A percentile compares a stretch with the other conserved stretches of the same genome.
Evolutionary conservation across 495 filamentous ascomycete species (phyloP).

Genomic region (Aspergillus biplanus): DNA sequence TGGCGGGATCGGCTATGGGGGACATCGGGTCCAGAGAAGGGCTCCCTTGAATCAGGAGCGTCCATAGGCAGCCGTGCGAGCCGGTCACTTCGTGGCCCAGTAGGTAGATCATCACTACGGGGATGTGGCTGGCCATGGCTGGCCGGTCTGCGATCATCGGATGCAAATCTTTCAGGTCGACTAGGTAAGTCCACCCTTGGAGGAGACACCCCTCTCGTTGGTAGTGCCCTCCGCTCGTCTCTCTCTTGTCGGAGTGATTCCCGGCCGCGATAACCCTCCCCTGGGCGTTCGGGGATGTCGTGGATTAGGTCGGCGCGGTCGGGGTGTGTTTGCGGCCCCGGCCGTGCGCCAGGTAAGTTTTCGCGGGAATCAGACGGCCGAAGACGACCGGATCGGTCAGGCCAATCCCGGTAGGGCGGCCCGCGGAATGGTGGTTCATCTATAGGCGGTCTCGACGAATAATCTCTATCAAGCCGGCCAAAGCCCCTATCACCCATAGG

Average conservation of each 20-base stretch:
- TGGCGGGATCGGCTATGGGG: conserved; percentile 59
- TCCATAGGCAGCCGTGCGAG: conserved; percentile 26
- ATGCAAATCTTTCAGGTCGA: conserved; percentile 43
- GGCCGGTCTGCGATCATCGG: conserved; percentile 38
- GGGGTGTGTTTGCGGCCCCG: conserved; percentile 33
- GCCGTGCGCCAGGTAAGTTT: conserved; percentile 18
- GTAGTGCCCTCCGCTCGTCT: conserved; percentile 40
- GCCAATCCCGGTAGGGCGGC: conserved; percentile 45
- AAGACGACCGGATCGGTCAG: conserved; percentile 41
- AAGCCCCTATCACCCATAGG: conserved; percentile 33
- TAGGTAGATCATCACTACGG: conserved; percentile 43
- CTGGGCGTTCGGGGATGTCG: conserved; percentile 37
- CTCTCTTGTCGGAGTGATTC: conserved; percentile 39
- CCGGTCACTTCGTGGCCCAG: conserved; percentile 46
- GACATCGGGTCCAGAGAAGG: conserved; percentile 42
- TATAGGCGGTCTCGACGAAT: conserved; percentile 33
- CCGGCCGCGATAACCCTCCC: conserved; percentile 38
- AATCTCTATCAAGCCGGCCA: conserved; percentile 43
- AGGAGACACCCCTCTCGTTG: conserved; percentile 35
- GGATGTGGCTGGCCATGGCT: conserved; percentile 28
- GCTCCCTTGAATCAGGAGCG: conserved; percentile 35
- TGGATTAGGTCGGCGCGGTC: conserved; percentile 43
- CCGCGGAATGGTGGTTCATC: conserved; percentile 48
- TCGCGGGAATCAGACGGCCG: conserved; percentile 33
- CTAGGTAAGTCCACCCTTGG: conserved; percentile 37